A percentile compares a stretch with the other conserved stretches of the same genome.
Evolutionary conservation across 192 early-diverging fungal species (phyloP).

Genomic region (Backusella parvicylindrica): DNA sequence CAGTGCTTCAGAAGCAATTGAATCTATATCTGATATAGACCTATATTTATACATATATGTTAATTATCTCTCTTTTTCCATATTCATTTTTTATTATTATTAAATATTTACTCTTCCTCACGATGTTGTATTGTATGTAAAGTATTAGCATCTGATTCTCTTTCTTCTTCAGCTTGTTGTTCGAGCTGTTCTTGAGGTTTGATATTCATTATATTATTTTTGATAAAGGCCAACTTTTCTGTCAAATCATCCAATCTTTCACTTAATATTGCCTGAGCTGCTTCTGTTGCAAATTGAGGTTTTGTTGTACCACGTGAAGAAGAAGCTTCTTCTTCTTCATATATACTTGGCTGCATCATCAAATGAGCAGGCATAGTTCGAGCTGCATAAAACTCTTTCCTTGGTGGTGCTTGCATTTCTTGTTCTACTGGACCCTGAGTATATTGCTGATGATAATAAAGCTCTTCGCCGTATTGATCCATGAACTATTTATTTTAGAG

Average conservation of each 20-base stretch:
- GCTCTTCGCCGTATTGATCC: conserved; percentile 14
- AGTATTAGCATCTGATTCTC: background rate
- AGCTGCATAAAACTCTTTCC: conserved; percentile 19
- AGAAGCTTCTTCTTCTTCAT: background rate
- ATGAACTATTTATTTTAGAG: conserved; percentile 1
- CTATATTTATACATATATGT: background rate
- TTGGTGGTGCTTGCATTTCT: conserved; percentile 12
- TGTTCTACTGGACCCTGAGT: background rate
- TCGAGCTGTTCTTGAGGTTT: background rate
- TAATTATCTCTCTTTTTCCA: background rate
- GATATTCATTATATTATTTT: conserved; percentile 29
- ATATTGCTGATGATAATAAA: background rate
- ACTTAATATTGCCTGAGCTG: conserved; percentile 20
- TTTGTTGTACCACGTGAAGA: background rate
- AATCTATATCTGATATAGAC: conserved; percentile 20
- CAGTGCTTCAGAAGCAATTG: conserved; percentile 23
- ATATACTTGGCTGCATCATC: background rate
- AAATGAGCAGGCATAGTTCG: conserved; percentile 12
- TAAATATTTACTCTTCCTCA: background rate
- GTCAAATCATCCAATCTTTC: conserved; percentile 27
- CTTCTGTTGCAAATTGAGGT: background rate
- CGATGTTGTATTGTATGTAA: conserved; percentile 6
- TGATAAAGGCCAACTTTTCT: conserved; percentile 26
- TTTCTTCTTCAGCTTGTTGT: background rate
- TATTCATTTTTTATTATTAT: background rate